phyloP scores from a whole-genome alignment of 441 rosid genomes.

The Jatropha podagrica region DNA sequence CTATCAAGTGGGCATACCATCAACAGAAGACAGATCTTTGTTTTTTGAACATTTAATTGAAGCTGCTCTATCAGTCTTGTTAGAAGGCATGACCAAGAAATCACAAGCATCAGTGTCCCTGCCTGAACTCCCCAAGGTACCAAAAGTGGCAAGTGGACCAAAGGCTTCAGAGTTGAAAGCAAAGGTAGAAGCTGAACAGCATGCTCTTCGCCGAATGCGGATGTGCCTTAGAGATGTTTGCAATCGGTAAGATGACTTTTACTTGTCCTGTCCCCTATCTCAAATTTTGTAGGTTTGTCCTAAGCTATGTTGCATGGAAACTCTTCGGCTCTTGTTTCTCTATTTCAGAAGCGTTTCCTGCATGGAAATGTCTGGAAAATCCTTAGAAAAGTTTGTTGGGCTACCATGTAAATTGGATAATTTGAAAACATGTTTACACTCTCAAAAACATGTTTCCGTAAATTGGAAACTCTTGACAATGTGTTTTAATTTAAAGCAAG shows the following conservation, averaged over 20 bases:
- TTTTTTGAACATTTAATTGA: conserved; percentile 77
- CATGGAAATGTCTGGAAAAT: too few relatives aligned
- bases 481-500: too few relatives aligned
- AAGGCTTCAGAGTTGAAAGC: conserved; percentile 93
- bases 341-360: too few relatives aligned
- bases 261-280: neutral
- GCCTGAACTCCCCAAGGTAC: conserved; percentile 86
- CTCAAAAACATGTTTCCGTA: too few relatives aligned
- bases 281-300: neutral
- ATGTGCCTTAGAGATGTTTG: conserved; percentile 99
- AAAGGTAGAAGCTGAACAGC: conserved; percentile 98
- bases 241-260: conserved; percentile 63
- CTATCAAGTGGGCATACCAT: conserved; percentile 73
- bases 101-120: conserved; percentile 44
- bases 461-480: too few relatives aligned
- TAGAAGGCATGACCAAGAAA: conserved; percentile 51
- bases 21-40: conserved; percentile 74
- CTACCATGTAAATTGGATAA: too few relatives aligned
- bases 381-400: too few relatives aligned
- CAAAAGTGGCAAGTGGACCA: conserved; percentile 80
- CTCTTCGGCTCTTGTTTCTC: too few relatives aligned
- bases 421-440: too few relatives aligned
- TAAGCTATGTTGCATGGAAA: neutral
- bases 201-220: conserved; percentile 94
- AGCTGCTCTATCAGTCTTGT: conserved; percentile 87